These are phyloP conservation scores for Dichomitus squalens DNA, from an alignment of 1,284 basidiomycete genomes.

Conservation along the genomic window DNA sequence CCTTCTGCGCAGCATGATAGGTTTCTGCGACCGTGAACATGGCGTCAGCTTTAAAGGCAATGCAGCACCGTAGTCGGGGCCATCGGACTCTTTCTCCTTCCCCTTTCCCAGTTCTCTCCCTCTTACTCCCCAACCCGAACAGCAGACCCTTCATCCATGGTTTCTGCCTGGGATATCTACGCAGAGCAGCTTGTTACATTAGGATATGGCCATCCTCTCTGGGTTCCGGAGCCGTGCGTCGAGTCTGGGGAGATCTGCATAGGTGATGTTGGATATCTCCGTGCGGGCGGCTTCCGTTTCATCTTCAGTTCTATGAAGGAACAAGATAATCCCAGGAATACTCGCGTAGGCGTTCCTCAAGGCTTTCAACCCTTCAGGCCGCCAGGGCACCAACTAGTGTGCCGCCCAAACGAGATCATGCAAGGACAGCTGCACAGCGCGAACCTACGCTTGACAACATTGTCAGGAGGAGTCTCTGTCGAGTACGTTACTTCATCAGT, in stretches of 20 bases:
- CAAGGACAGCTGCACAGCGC: slow-evolving; percentile 7
- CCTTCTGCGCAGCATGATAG: no score
- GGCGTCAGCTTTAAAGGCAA: no score
- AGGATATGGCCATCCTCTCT: background rate
- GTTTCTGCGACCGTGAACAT: no score
- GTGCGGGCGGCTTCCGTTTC: background rate
- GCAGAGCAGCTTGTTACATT: background rate
- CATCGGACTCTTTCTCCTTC: no score
- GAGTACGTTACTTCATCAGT: background rate
- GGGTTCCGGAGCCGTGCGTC: background rate
- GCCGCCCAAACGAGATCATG: slow-evolving; percentile 1
- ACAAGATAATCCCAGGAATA: background rate
- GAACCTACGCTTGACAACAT: background rate
- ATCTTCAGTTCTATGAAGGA: background rate
- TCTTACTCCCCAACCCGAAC: no score
- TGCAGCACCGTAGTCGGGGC: no score
- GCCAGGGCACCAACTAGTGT: background rate
- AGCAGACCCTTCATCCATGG: no score
- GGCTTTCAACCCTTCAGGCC: background rate
- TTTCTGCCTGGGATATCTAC: background rate
- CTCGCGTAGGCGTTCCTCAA: background rate
- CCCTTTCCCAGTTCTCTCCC: no score
- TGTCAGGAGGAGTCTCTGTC: background rate
- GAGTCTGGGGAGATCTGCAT: background rate
- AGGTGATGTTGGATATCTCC: background rate